phyloP scores from a whole-genome alignment of 345 rosid genomes.

The Eutrema yunnanense region DNA sequence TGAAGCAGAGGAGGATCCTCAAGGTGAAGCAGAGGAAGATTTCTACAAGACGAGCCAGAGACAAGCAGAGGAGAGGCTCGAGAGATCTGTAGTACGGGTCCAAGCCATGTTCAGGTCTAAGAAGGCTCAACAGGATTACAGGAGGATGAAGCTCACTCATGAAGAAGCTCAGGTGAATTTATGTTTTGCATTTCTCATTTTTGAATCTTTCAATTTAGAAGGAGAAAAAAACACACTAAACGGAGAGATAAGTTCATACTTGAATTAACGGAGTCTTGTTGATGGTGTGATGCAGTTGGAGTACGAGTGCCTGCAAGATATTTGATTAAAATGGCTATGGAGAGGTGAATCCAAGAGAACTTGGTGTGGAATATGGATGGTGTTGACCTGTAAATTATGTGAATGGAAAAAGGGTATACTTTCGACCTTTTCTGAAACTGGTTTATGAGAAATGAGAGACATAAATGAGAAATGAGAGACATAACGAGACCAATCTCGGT shows the following conservation, averaged over 20 bases:
- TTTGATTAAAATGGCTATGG: conserved; percentile 27
- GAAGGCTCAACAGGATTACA: conserved; percentile 87
- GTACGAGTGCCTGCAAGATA: conserved; percentile 34
- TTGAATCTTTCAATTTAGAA: no score
- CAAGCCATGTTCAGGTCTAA: conserved; percentile 95
- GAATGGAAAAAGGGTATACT: neutral
- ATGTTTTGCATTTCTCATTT: neutral
- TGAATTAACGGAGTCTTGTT: neutral
- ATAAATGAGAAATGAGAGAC: neutral
- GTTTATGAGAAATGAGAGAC: neutral
- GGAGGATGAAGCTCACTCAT: conserved; percentile 71
- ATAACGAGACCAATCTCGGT: neutral
- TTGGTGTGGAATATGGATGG: neutral
- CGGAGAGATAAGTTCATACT: neutral
- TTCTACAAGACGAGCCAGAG: conserved; percentile 65
- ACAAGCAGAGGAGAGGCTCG: conserved; percentile 91
- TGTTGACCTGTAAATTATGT: conserved; percentile 6
- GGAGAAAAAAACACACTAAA: neutral
- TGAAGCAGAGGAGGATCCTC: conserved; percentile 52
- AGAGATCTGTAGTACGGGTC: conserved; percentile 75
- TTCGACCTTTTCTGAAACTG: neutral
- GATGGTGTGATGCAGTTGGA: conserved; percentile 56
- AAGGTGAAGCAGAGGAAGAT: conserved; percentile 52
- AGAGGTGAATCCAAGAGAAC: conserved; percentile 17
- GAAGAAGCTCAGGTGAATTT: conserved; percentile 57